Conservation (phyloP, 371 early-diverging fungal species). For the Nematocida sp. region DNA sequence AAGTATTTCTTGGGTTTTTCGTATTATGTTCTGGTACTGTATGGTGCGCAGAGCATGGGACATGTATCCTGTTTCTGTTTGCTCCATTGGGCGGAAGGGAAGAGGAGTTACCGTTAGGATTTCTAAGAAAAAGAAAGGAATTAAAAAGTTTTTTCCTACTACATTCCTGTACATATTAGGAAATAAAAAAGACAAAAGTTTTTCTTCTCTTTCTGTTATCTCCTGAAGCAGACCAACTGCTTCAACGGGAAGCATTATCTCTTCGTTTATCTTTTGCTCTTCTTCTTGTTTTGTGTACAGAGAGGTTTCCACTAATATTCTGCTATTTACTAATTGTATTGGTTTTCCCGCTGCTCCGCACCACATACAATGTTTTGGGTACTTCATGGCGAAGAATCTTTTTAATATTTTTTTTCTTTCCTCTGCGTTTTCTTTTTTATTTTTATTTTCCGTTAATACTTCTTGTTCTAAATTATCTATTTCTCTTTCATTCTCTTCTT, state of each 20-base stretch:
- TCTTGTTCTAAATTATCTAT: background rate
- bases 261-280: background rate
- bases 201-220: constrained; percentile 12
- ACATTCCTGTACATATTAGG: background rate
- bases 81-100: constrained; percentile 2
- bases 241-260: constrained; percentile 35
- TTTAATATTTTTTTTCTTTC: constrained; percentile 1
- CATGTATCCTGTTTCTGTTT: background rate
- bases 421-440: constrained; percentile 7
- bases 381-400: constrained; percentile 11
- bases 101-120: constrained; percentile 15
- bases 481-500: constrained; percentile 25
- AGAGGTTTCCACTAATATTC: constrained; percentile 5
- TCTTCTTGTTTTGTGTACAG: background rate
- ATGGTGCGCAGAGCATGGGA: background rate
- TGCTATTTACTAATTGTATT: background rate
- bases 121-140: constrained; percentile 50
- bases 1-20: background rate
- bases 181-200: constrained; percentile 1
- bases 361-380: constrained; percentile 44
- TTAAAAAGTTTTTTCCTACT: background rate
- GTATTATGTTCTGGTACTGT: constrained; percentile 9
- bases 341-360: constrained; percentile 39
- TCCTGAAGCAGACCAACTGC: constrained; percentile 34
- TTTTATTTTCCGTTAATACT: background rate